Percentiles rank a stretch among this genome's conserved stretches.
These are phyloP conservation scores for Thermochaetoides thermophila DNA, from an alignment of 495 filamentous ascomycete species.

Conservation along the genomic window DNA sequence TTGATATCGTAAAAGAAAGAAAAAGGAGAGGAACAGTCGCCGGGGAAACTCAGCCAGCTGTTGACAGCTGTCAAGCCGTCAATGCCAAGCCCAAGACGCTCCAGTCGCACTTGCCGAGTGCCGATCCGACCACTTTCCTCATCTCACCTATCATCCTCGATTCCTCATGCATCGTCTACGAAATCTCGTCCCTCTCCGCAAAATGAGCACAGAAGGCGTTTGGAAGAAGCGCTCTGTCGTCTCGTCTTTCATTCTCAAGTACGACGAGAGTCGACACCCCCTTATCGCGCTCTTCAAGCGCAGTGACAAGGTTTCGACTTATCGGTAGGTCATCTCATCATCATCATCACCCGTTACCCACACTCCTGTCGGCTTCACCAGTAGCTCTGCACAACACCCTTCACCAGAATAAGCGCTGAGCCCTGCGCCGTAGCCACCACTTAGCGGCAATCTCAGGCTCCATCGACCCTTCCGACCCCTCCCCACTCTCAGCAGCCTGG, in stretches of 20 bases:
- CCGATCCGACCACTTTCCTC: no score
- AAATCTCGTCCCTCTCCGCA: no score
- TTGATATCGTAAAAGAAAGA: no score
- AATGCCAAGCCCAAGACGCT: no score
- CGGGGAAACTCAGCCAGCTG: background rate
- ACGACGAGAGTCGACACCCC: slow-evolving; percentile 16
- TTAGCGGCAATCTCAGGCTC: slow-evolving; percentile 46
- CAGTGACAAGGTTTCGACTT: slow-evolving; percentile 42
- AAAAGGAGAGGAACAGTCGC: background rate
- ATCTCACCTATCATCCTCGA: background rate
- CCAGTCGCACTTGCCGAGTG: no score
- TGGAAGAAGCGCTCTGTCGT: slow-evolving; percentile 34
- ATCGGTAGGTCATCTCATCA: slow-evolving; percentile 24
- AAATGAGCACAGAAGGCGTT: background rate
- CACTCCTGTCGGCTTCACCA: background rate
- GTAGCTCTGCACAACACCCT: no score
- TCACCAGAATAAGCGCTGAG: no score
- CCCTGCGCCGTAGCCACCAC: slow-evolving; percentile 30
- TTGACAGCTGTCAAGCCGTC: background rate
- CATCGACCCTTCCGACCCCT: slow-evolving; percentile 36
- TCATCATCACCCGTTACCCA: no score
- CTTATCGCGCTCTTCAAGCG: slow-evolving; percentile 43
- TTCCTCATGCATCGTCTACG: background rate
- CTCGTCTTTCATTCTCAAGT: slow-evolving; percentile 41
- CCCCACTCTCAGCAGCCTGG: slow-evolving; percentile 40